phyloP scores from a whole-genome alignment of 371 early-diverging fungal genomes.

The Lichtheimia hyalospora region DNA sequence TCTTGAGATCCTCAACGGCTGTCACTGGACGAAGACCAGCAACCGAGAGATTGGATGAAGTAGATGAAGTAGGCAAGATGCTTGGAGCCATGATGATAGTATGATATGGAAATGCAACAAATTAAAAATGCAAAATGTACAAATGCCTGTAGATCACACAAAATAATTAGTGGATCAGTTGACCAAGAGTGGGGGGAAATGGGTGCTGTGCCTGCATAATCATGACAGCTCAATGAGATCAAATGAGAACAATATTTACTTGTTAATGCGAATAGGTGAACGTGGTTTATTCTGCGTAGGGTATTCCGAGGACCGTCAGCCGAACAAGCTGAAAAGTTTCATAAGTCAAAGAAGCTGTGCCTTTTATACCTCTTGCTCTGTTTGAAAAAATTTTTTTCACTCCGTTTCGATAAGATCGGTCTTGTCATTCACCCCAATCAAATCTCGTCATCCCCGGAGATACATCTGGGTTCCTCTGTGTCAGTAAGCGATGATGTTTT shows the following conservation, averaged over 20 bases:
- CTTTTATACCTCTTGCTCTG: conserved; percentile 8
- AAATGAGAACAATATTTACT: conserved; percentile 3
- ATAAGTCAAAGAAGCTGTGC: conserved; percentile 9
- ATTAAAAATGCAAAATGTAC: conserved; percentile 2
- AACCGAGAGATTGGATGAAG: conserved; percentile 33
- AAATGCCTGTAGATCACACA: neutral
- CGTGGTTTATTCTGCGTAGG: conserved; percentile 18
- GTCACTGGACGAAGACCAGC: conserved; percentile 56
- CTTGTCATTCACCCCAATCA: too few relatives aligned
- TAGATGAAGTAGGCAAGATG: conserved; percentile 34
- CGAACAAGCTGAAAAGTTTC: conserved; percentile 44
- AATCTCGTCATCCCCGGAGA: too few relatives aligned
- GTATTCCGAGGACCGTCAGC: conserved; percentile 46
- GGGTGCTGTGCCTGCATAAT: neutral
- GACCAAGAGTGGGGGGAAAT: neutral
- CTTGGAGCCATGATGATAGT: conserved; percentile 33
- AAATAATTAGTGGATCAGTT: neutral
- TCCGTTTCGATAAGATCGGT: conserved; percentile 2
- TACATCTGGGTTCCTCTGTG: too few relatives aligned
- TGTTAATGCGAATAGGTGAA: conserved; percentile 6
- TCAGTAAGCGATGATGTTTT: too few relatives aligned
- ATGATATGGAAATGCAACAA: conserved; percentile 6
- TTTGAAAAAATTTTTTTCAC: conserved; percentile 14
- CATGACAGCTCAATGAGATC: neutral
- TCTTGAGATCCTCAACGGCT: conserved; percentile 44